Conservation (phyloP, 208 protist species). For the Crithidia acanthocephali region DNA sequence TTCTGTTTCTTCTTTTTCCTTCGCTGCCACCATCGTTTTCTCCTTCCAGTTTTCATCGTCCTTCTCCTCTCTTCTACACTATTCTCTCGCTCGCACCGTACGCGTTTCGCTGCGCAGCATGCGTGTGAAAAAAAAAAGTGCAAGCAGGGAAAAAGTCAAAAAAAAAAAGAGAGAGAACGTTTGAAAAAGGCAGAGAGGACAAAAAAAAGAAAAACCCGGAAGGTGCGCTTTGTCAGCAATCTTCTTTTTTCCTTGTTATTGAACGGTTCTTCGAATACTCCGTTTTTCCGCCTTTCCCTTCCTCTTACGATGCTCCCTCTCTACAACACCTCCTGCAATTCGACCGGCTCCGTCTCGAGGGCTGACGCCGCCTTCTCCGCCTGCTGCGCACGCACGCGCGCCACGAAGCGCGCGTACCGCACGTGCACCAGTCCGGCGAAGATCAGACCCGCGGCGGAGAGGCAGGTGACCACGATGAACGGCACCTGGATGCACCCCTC, state of each 20-base stretch:
- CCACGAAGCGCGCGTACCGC: constrained; percentile 55
- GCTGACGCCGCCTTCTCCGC: constrained; percentile 4
- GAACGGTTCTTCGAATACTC: too few species aligned
- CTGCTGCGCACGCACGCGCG: constrained; percentile 3
- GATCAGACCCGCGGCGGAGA: constrained; percentile 38
- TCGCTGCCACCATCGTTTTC: too few species aligned
- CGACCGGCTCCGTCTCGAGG: constrained; percentile 5
- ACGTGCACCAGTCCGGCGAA: constrained; percentile 44
- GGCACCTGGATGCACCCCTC: constrained; percentile 45
- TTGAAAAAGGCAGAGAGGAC: too few species aligned
- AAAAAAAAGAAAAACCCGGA: not conserved
- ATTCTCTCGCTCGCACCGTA: too few species aligned
- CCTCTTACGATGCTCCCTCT: too few species aligned
- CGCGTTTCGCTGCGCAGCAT: not conserved
- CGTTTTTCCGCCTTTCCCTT: too few species aligned
- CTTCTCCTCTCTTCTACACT: too few species aligned
- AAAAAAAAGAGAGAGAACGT: too few species aligned
- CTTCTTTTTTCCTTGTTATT: not conserved
- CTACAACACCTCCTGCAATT: constrained; percentile 16
- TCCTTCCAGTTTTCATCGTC: too few species aligned
- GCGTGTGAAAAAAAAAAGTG: not conserved
- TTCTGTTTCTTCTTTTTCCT: too few species aligned
- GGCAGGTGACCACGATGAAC: constrained; percentile 48
- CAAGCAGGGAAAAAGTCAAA: too few species aligned
- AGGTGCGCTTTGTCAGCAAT: not conserved